Evolutionary conservation across 75 land plant species (phyloP).

Genomic region (Pseudotsuga menziesii): DNA sequence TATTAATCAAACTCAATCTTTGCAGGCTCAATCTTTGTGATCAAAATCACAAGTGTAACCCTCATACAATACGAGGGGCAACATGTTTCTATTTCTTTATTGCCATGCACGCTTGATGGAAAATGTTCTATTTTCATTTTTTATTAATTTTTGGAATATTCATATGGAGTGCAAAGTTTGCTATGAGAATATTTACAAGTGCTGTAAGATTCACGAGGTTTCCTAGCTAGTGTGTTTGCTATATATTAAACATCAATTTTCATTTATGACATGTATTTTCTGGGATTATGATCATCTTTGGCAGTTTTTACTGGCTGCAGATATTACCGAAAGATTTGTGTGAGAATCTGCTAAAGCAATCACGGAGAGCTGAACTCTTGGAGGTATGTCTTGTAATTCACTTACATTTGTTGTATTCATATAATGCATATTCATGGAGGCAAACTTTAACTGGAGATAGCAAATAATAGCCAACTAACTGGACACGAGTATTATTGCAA

Average conservation of each 20-base stretch:
- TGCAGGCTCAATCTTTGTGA: too few relatives aligned
- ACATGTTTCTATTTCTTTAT: neutral
- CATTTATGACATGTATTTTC: neutral
- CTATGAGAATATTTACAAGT: neutral
- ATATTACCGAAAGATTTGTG: slow-evolving; percentile 53
- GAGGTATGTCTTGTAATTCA: slow-evolving; percentile 32
- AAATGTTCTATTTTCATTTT: too few relatives aligned
- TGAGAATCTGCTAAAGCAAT: slow-evolving; percentile 26
- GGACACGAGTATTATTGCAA: neutral
- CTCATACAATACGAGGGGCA: too few relatives aligned
- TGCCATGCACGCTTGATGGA: neutral
- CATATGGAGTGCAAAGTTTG: neutral
- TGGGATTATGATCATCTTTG: slow-evolving; percentile 1
- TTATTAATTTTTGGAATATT: neutral
- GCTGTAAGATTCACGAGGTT: neutral
- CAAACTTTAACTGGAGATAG: neutral
- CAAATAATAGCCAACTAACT: neutral
- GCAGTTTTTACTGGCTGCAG: slow-evolving; percentile 20
- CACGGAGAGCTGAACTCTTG: slow-evolving; percentile 40
- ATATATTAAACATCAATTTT: neutral
- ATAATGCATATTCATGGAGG: neutral
- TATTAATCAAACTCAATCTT: too few relatives aligned
- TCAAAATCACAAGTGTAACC: too few relatives aligned
- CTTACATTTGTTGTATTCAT: neutral
- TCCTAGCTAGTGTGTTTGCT: neutral